These are phyloP conservation scores for Nidula microcarpa DNA, from an alignment of 768 basidiomycete species.

Conservation along the genomic window DNA sequence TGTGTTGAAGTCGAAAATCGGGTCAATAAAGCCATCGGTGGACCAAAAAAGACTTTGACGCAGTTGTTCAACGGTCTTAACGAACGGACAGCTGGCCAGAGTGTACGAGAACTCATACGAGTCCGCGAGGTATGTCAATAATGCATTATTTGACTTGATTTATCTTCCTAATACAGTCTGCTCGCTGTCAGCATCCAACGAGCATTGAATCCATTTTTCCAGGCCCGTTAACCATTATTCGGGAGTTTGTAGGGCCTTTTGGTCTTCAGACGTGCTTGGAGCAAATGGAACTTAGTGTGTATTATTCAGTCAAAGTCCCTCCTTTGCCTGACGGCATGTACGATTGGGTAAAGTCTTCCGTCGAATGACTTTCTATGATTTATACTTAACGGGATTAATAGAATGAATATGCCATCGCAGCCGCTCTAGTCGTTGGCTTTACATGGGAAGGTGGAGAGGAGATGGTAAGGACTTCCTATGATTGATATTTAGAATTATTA, in stretches of 20 bases:
- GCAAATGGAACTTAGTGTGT: conserved; percentile 26
- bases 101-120: conserved; percentile 10
- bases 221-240: conserved; percentile 13
- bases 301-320: conserved; percentile 17
- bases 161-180: conserved; percentile 10
- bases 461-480: conserved; percentile 3
- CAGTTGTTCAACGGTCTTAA: conserved; percentile 20
- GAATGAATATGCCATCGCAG: conserved; percentile 13
- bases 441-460: conserved; percentile 15
- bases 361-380: neutral
- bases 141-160: neutral
- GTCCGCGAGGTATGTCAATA: conserved; percentile 14
- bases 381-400: neutral
- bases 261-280: conserved; percentile 21
- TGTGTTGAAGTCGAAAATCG: conserved; percentile 24
- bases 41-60: conserved; percentile 15
- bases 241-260: conserved; percentile 22
- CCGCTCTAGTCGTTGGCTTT: conserved; percentile 10
- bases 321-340: conserved; percentile 17
- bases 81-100: conserved; percentile 14
- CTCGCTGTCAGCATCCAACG: conserved; percentile 17
- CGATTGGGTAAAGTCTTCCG: conserved; percentile 18
- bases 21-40: conserved; percentile 18
- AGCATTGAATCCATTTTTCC: conserved; percentile 23
- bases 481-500: conserved; percentile 4